A percentile compares a stretch with the other conserved stretches of the same genome.
Conservation (phyloP, 169 alveolate genomes). For the Plasmodium cynomolgi region DNA sequence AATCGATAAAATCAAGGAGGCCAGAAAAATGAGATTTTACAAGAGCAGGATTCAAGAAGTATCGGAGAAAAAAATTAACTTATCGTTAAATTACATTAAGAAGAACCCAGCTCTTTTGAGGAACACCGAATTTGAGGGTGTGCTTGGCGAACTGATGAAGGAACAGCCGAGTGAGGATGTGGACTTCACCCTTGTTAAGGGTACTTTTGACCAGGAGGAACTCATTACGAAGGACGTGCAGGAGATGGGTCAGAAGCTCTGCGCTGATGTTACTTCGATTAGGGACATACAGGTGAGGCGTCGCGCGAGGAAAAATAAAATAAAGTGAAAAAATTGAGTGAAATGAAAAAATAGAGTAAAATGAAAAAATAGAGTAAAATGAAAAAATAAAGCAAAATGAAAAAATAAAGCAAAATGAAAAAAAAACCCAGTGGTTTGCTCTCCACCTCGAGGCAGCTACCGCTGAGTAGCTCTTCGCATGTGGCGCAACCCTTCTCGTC, state of each 20-base stretch:
- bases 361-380: neutral
- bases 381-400: neutral
- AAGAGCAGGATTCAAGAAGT: slow-evolving; percentile 29
- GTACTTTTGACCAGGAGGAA: slow-evolving; percentile 24
- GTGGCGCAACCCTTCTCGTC: neutral
- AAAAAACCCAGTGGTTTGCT: neutral
- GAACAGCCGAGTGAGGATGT: neutral
- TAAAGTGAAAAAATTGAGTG: neutral
- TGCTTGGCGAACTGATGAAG: slow-evolving; percentile 4
- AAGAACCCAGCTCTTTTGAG: slow-evolving; percentile 38
- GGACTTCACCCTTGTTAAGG: neutral
- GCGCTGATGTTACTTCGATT: slow-evolving; percentile 5
- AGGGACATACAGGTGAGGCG: slow-evolving; percentile 26
- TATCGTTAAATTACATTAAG: slow-evolving; percentile 47
- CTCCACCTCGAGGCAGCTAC: neutral
- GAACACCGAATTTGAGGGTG: slow-evolving; percentile 50
- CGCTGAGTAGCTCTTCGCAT: neutral
- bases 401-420: neutral
- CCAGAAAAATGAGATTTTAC: slow-evolving; percentile 89
- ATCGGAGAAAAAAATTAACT: slow-evolving; percentile 44
- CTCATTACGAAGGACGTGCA: slow-evolving; percentile 2
- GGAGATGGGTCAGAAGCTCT: neutral
- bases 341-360: neutral
- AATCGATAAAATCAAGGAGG: slow-evolving; percentile 93
- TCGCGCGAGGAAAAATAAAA: neutral